Percentiles rank a stretch among this genome's conserved stretches.
phyloP scores from a whole-genome alignment of 75 land plant genomes.

The Picea glauca region DNA sequence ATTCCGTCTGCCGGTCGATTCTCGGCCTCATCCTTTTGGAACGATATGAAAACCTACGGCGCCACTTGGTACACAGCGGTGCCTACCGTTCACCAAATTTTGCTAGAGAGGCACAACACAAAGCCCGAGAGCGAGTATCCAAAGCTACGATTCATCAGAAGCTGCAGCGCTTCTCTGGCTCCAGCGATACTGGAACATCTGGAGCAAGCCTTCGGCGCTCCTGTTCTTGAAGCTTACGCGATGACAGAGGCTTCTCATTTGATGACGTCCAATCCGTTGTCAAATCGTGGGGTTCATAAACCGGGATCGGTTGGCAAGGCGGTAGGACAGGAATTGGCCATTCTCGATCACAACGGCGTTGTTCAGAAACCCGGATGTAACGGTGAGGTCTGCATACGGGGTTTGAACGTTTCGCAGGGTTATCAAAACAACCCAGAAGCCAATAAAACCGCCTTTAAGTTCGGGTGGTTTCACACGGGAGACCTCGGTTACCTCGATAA shows the following conservation, averaged over 20 bases:
- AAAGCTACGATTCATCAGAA: slow-evolving; percentile 75
- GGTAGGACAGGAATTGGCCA: slow-evolving; percentile 80
- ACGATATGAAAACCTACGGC: slow-evolving; percentile 51
- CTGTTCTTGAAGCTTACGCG: slow-evolving; percentile 90
- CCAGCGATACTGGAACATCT: slow-evolving; percentile 60
- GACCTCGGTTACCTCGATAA: slow-evolving; percentile 74
- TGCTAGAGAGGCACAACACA: slow-evolving; percentile 65
- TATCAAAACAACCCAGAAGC: slow-evolving; percentile 89
- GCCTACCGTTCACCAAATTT: slow-evolving; percentile 91
- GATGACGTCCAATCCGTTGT: slow-evolving; percentile 86
- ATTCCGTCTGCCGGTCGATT: slow-evolving; percentile 86
- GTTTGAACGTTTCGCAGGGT: slow-evolving; percentile 80
- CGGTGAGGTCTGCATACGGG: slow-evolving; percentile 88
- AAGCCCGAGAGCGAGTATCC: slow-evolving; percentile 68
- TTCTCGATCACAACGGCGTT: slow-evolving; percentile 59
- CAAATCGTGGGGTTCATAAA: slow-evolving; percentile 64
- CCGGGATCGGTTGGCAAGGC: slow-evolving; percentile 84
- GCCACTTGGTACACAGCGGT: slow-evolving; percentile 98
- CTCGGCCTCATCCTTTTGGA: slow-evolving; percentile 88
- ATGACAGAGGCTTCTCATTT: slow-evolving; percentile 95
- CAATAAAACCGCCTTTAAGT: slow-evolving; percentile 62
- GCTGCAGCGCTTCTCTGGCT: slow-evolving; percentile 74
- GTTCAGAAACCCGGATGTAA: slow-evolving; percentile 8
- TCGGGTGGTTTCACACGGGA: slow-evolving; percentile 97
- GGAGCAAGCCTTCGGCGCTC: slow-evolving; percentile 75